A percentile compares a stretch with the other conserved stretches of the same genome.
phyloP scores from a whole-genome alignment of 345 rosid genomes.

The Arabidopsis arenosa region DNA sequence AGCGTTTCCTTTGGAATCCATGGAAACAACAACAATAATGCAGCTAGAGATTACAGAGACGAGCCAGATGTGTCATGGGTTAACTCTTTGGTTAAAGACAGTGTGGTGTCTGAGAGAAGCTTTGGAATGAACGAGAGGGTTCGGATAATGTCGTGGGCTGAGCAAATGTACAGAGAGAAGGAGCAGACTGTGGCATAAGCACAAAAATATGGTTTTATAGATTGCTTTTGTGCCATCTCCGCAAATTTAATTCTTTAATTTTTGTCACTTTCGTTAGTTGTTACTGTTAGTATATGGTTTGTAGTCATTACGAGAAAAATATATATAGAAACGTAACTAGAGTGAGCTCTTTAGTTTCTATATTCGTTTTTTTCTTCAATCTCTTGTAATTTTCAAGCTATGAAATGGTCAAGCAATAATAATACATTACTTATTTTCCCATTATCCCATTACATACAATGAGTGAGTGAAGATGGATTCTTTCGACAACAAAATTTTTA shows the following conservation, averaged over 20 bases:
- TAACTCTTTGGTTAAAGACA: constrained; percentile 78
- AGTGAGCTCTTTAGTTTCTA: constrained; percentile 19
- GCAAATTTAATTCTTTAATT: constrained; percentile 40
- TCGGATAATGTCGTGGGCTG: constrained; percentile 56
- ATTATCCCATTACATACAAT: not conserved
- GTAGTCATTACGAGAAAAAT: constrained; percentile 9
- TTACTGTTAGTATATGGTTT: constrained; percentile 21
- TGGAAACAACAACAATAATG: constrained; percentile 50
- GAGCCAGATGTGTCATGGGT: constrained; percentile 99
- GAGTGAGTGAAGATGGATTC: not conserved
- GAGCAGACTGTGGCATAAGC: constrained; percentile 86
- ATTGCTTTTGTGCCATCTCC: not conserved
- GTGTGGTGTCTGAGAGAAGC: constrained; percentile 31
- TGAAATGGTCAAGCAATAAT: constrained; percentile 26
- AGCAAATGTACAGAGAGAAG: constrained; percentile 85
- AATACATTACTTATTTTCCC: not conserved
- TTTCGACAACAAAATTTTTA: not conserved
- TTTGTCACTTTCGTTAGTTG: constrained; percentile 21
- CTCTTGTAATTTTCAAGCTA: constrained; percentile 10
- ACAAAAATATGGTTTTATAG: not conserved
- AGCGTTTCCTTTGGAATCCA: constrained; percentile 85
- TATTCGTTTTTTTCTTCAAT: not conserved
- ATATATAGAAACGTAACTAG: constrained; percentile 14
- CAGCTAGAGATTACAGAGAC: constrained; percentile 44
- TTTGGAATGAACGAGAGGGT: constrained; percentile 43